phyloP scores from a whole-genome alignment of 1,139 yeast genomes.

The Yamadazyma jaroonii region DNA sequence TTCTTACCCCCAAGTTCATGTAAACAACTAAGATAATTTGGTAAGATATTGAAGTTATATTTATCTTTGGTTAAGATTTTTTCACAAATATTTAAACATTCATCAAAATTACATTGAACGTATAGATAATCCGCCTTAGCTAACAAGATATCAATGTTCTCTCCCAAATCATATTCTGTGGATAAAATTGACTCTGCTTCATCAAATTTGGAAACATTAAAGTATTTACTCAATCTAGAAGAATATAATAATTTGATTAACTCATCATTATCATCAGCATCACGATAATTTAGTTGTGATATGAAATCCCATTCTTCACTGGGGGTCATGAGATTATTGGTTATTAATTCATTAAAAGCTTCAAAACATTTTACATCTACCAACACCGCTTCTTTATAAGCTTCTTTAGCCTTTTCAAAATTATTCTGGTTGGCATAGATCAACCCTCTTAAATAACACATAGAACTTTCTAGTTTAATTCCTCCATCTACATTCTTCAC shows the following conservation, averaged over 20 bases:
- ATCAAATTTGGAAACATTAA: slow-evolving; percentile 54
- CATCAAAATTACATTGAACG: slow-evolving; percentile 76
- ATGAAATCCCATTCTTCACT: slow-evolving; percentile 85
- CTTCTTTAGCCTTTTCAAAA: slow-evolving; percentile 82
- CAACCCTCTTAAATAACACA: slow-evolving; percentile 82
- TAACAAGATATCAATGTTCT: slow-evolving; percentile 66
- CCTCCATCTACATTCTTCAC: slow-evolving; percentile 65
- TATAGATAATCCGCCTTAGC: slow-evolving; percentile 72
- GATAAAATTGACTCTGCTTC: slow-evolving; percentile 65
- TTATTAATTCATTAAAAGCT: slow-evolving; percentile 79
- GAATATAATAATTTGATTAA: slow-evolving; percentile 74
- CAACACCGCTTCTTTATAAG: slow-evolving; percentile 80
- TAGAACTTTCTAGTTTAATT: slow-evolving; percentile 78
- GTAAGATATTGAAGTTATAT: slow-evolving; percentile 69
- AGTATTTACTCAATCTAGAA: slow-evolving; percentile 71
- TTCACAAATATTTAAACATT: slow-evolving; percentile 76
- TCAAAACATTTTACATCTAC: slow-evolving; percentile 93
- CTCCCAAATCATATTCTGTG: slow-evolving; percentile 70
- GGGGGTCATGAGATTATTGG: slow-evolving; percentile 77
- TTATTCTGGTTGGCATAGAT: slow-evolving; percentile 82
- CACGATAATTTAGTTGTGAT: slow-evolving; percentile 63
- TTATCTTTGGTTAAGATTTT: slow-evolving; percentile 59
- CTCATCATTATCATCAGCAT: slow-evolving; percentile 78
- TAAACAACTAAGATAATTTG: slow-evolving; percentile 79
- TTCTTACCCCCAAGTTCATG: slow-evolving; percentile 84